Percentiles rank a stretch among this genome's conserved stretches.
These are phyloP conservation scores for Skeletonema potamos DNA, from an alignment of 108 stramenopile species.

Conservation along the genomic window DNA sequence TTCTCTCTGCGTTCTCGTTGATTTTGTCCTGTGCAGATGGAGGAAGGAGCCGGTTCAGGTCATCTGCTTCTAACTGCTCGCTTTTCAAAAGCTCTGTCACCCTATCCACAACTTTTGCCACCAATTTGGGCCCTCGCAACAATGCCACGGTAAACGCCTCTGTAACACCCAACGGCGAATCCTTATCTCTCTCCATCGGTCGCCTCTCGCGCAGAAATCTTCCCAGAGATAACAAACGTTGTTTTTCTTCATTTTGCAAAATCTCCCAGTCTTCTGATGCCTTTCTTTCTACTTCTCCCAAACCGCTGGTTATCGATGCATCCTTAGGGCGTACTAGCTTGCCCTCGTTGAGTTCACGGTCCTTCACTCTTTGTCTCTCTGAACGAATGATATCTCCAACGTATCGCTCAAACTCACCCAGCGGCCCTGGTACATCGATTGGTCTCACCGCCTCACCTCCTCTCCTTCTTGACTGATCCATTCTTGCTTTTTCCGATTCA, in stretches of 20 bases:
- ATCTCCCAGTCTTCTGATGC: slow-evolving; percentile 56
- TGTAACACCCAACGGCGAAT: slow-evolving; percentile 57
- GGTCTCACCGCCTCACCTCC: slow-evolving; percentile 70
- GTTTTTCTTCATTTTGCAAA: slow-evolving; percentile 68
- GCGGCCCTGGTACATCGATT: slow-evolving; percentile 81
- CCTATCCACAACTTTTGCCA: slow-evolving; percentile 55
- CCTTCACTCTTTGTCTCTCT: slow-evolving; percentile 60
- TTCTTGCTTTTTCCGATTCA: slow-evolving; percentile 61
- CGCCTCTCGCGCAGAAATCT: slow-evolving; percentile 61
- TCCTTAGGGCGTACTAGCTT: slow-evolving; percentile 71
- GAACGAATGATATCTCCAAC: slow-evolving; percentile 62
- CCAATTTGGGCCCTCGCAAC: slow-evolving; percentile 59
- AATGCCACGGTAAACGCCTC: slow-evolving; percentile 75
- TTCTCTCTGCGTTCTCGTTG: background rate
- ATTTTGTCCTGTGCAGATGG: background rate
- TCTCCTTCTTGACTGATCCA: slow-evolving; percentile 55
- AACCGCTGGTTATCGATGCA: slow-evolving; percentile 55
- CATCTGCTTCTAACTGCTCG: slow-evolving; percentile 38
- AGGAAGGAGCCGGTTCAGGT: background rate
- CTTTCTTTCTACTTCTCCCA: slow-evolving; percentile 71
- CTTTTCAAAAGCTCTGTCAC: slow-evolving; percentile 72
- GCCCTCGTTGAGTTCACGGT: slow-evolving; percentile 49
- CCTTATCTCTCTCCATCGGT: slow-evolving; percentile 61
- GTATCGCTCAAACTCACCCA: slow-evolving; percentile 74
- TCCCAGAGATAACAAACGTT: slow-evolving; percentile 63